Conservation (phyloP, 116 monocot species). For the Zostera marina region DNA sequence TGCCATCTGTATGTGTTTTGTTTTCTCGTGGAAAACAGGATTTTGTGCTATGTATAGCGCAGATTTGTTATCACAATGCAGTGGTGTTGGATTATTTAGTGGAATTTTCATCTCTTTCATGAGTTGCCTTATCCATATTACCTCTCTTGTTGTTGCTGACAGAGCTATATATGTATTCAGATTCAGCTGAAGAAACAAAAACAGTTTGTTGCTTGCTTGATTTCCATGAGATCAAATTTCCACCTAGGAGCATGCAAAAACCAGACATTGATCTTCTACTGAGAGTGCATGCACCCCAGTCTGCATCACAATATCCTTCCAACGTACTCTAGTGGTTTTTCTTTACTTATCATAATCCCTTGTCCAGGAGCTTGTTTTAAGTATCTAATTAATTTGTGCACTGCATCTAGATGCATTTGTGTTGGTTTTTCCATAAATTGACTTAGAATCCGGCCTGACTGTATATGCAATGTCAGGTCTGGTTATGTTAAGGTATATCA, state of each 20-base stretch:
- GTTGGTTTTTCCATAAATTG: too few relatives aligned
- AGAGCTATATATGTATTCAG: background rate
- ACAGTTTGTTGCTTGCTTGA: background rate
- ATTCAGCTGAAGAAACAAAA: background rate
- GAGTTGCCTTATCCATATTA: background rate
- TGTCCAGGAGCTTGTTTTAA: too few relatives aligned
- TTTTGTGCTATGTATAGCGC: too few relatives aligned
- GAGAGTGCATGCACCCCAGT: background rate
- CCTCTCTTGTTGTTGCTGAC: background rate
- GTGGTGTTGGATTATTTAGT: background rate
- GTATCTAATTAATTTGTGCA: too few relatives aligned
- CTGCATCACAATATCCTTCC: background rate
- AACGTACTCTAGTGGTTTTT: too few relatives aligned
- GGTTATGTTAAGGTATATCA: too few relatives aligned
- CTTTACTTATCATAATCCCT: too few relatives aligned
- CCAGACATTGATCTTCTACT: background rate
- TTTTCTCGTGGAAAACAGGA: too few relatives aligned
- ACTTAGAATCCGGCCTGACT: too few relatives aligned
- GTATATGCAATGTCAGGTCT: too few relatives aligned
- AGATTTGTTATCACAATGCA: background rate
- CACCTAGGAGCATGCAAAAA: background rate
- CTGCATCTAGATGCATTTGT: too few relatives aligned
- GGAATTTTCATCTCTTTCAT: background rate
- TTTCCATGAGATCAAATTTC: background rate
- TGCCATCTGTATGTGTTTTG: too few relatives aligned